Evolutionary conservation across 306 rosid species (phyloP).

Genomic region (Gleditsia sinensis): DNA sequence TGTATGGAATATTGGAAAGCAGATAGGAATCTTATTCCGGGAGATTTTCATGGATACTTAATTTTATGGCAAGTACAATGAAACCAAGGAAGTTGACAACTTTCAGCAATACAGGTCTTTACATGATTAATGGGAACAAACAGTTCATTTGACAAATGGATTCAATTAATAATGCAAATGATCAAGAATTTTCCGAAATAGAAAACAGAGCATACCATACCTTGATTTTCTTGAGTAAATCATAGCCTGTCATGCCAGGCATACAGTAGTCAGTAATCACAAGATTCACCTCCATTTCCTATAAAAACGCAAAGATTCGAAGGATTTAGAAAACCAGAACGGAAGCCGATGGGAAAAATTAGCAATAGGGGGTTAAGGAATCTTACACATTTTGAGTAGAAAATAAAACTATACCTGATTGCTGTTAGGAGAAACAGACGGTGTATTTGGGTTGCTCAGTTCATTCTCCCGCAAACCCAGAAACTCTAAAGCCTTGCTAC

Average conservation of each 20-base stretch:
- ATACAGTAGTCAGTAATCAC: conserved; percentile 92
- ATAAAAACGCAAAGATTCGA: conserved; percentile 32
- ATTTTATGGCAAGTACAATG: conserved; percentile 26
- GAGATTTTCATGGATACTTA: conserved; percentile 17
- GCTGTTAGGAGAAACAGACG: conserved; percentile 49
- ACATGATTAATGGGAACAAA: neutral
- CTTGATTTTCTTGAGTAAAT: conserved; percentile 90
- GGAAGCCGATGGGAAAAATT: neutral
- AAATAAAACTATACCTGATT: conserved; percentile 54
- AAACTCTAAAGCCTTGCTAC: conserved; percentile 92
- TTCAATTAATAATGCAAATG: neutral
- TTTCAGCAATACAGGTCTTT: neutral
- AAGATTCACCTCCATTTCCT: conserved; percentile 92
- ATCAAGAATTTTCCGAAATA: neutral
- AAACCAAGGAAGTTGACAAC: conserved; percentile 33
- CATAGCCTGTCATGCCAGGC: conserved; percentile 99
- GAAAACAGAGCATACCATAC: conserved; percentile 56
- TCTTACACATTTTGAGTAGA: conserved; percentile 21
- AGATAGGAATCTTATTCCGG: conserved; percentile 39
- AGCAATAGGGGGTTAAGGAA: neutral
- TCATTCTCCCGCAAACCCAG: conserved; percentile 70
- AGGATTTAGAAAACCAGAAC: conserved; percentile 34
- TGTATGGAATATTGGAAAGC: conserved; percentile 39
- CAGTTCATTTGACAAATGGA: neutral
- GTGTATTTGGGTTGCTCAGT: conserved; percentile 46